These are phyloP conservation scores for Penicillium digitatum DNA, from an alignment of 2,329 filamentous ascomycete species.

Conservation along the genomic window DNA sequence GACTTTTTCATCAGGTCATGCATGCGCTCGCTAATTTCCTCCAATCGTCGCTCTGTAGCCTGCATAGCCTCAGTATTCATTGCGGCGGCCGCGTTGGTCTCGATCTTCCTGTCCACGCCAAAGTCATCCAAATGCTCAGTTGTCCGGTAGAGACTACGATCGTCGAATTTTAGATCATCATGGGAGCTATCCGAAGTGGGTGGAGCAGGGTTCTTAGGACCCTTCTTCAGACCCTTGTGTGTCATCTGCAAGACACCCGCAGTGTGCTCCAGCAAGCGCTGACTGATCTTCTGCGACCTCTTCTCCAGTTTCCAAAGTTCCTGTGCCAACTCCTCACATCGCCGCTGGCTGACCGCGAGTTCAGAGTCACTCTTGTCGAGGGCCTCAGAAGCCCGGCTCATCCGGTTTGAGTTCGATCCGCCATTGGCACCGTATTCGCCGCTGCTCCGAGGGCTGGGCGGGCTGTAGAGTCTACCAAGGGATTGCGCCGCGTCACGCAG, in stretches of 20 bases:
- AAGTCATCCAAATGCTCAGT: constrained; percentile 61
- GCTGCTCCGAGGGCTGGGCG: constrained; percentile 54
- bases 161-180: constrained; percentile 67
- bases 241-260: constrained; percentile 88
- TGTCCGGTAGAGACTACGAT: constrained; percentile 67
- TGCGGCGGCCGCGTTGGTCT: constrained; percentile 13
- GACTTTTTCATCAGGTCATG: constrained; percentile 60
- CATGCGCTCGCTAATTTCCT: constrained; percentile 63
- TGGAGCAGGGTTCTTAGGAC: constrained; percentile 44
- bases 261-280: constrained; percentile 78
- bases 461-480: constrained; percentile 73
- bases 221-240: constrained; percentile 68
- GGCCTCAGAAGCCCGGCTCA: constrained; percentile 42
- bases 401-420: constrained; percentile 44
- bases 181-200: constrained; percentile 75
- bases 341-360: constrained; percentile 67
- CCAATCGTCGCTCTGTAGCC: constrained; percentile 62
- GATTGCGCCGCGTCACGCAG: constrained; percentile 89
- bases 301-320: constrained; percentile 79
- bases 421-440: constrained; percentile 34
- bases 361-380: constrained; percentile 65
- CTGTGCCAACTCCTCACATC: constrained; percentile 77
- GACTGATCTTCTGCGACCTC: constrained; percentile 68
- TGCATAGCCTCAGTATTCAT: constrained; percentile 50
- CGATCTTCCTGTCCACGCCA: constrained; percentile 24